These are phyloP conservation scores for Salix viminalis DNA, from an alignment of 345 rosid species.

Conservation along the genomic window DNA sequence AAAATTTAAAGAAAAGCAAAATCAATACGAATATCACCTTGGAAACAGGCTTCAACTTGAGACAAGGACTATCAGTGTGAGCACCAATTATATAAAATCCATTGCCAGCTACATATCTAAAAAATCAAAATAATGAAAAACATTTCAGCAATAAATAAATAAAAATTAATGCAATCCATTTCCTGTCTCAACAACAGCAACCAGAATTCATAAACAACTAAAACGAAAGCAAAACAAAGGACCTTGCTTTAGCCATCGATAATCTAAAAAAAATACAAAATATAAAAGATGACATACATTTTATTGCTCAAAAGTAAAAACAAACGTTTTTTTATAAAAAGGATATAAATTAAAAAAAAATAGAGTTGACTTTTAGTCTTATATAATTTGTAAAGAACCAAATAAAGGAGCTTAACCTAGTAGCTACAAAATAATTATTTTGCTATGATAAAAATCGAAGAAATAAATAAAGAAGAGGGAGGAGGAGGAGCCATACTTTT, in stretches of 20 bases:
- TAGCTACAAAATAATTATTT: neutral
- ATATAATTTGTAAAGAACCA: neutral
- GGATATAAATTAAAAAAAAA: too few species aligned
- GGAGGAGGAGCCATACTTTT: slow-evolving; percentile 42
- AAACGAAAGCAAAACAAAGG: neutral
- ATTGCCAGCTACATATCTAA: slow-evolving; percentile 86
- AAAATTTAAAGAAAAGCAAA: neutral
- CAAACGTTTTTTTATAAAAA: too few species aligned
- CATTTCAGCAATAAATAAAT: slow-evolving; percentile 2
- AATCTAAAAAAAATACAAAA: too few species aligned
- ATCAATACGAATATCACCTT: slow-evolving; percentile 39
- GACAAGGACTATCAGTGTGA: slow-evolving; percentile 95
- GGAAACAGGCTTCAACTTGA: slow-evolving; percentile 87
- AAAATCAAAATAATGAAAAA: neutral
- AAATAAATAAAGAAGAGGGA: neutral
- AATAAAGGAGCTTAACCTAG: neutral
- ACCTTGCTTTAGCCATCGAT: neutral
- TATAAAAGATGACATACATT: too few species aligned
- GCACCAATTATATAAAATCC: slow-evolving; percentile 88
- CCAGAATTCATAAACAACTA: neutral
- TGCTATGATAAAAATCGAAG: neutral
- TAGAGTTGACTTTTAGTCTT: too few species aligned
- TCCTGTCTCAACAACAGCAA: too few species aligned
- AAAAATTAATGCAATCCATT: neutral
- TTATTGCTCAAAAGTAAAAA: too few species aligned